Evolutionary conservation across 345 rosid genomes (phyloP), one percentile per base, ranked within the genome.

Genomic region (Triadica sebifera): DNA sequence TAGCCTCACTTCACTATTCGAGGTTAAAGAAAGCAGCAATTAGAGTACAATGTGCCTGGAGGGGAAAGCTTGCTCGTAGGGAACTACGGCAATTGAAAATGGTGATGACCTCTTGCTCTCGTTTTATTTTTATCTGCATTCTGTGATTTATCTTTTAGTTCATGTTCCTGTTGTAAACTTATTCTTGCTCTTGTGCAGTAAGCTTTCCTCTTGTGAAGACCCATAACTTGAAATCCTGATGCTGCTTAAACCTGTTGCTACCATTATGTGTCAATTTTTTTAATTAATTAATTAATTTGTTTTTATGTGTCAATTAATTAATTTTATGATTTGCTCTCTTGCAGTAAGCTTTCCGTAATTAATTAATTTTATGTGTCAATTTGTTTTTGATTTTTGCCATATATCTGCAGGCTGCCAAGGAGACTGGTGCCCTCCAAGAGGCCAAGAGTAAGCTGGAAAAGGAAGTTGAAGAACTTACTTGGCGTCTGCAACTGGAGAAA

Each of bases 341-440:
- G n/a, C n/a, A n/a, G n/a, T n/a, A n/a, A n/a, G 9, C 57, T 29
- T 53, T 43, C 52, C 19, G 37, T 58, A 19, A 59, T 15, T 4
- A 46, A 19, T 55, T 65, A 19, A 19, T 10, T 58, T 6, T 47
- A n/a, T 8, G 34, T 15, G 56, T 19, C 51, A 50, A 39, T 52
- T 49, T 51, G 41, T 41, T n/a, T n/a, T 24, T 57, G 52, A 22
- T 56, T n/a, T 8, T 52, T 71, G 19, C 38, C 46, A 29, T 70
- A 64, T 79, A 51, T 64, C 43, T 79, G 65, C 86, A 91, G 98
- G 96, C 99, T 84, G 98, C 99, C 20, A 90, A 86, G 80, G 96
- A 96, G 85, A 93, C 99, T 46, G 99, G 97, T 81, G 99, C 97
- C 74, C 93, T 96, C 63, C 98, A 96, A 84, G 98, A 90, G 66